Base-by-base conservation (phyloP, 257 asterid genomes). In the Forsythia viridissima region DNA sequence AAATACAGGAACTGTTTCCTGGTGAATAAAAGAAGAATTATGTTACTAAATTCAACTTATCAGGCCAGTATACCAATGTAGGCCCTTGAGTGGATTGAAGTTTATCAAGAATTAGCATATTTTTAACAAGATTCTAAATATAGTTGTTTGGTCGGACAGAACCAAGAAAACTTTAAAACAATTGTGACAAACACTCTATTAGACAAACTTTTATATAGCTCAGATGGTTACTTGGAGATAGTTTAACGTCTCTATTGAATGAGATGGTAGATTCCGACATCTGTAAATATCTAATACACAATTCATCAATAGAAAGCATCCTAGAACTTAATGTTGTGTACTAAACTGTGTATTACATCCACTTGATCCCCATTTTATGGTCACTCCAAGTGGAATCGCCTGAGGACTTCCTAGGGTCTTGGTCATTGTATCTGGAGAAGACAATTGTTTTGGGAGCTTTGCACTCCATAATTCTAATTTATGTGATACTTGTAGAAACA, bases 41-140 rank as follows among this genome's bases (percentile, higher is more conserved):
- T 1, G 41, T 21, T 34, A 21, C 44, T 18, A 41, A 74, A 1
- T 42, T 72, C 51, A 74, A 74, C 52, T 38, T 52, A 18, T 36
- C 46, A 30, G 13, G 44, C 52, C 38, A 38, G 40, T 51, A 40
- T 15, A 36, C 20, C 2, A 8, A 2, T 38, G 24, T 44, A 44
- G 11, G 52, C 52, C 52, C 5, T 44, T 44, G 52, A 44, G 52
- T 3, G 52, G 52, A 11, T 43, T 43, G 15, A 43, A 43, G 51
- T 8, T 43, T 43, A 43, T 43, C 51, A 8, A 43, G 15, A 43
- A 43, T 8, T 43, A 43, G 51, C 51, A 10, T 43, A 43, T 4
- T 70, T 75, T 61, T 77, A 73, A 73, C 43, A 59, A 39, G 34
- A 76, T 13, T 69, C 13, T 77, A 30, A 48, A 51, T 37, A 46